A percentile compares a stretch with the other conserved stretches of the same genome.
These are phyloP conservation scores for Nakazawaea siamensis DNA, from an alignment of 805 yeast genomes.

Conservation along the genomic window DNA sequence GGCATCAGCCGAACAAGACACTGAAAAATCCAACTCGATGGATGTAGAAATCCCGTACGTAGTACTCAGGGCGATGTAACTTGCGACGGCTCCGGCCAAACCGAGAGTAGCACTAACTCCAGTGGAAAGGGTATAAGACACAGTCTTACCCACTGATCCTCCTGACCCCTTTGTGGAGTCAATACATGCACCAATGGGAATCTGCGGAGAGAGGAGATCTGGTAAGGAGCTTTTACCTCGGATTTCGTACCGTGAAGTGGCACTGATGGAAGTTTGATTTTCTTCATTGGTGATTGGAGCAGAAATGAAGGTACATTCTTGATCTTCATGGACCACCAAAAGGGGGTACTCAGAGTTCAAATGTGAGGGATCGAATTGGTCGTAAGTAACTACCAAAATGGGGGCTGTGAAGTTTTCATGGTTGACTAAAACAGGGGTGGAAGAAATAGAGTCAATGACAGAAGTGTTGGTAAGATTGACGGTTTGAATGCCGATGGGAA, in stretches of 20 bases:
- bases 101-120: slow-evolving; percentile 3
- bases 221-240: slow-evolving; percentile 1
- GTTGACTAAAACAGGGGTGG: too few relatives aligned
- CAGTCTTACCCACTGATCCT: slow-evolving; percentile 4
- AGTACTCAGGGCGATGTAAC: neutral
- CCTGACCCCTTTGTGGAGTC: slow-evolving; percentile 8
- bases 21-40: neutral
- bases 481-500: too few relatives aligned
- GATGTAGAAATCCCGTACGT: neutral
- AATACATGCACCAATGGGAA: slow-evolving; percentile 7
- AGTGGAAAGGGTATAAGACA: neutral
- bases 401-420: too few relatives aligned
- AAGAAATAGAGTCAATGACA: too few relatives aligned
- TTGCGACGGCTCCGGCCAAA: slow-evolving; percentile 1
- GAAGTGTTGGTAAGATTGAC: too few relatives aligned
- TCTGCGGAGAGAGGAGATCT: slow-evolving; percentile 1
- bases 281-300: neutral
- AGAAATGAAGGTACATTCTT: neutral
- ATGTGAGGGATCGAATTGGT: too few relatives aligned
- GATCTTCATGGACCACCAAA: neutral
- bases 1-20: slow-evolving; percentile 6
- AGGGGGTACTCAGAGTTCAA: neutral
- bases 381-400: too few relatives aligned
- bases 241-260: slow-evolving; percentile 2
- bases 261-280: neutral